A percentile compares a stretch with the other conserved stretches of the same genome.
Conservation (phyloP, 2,329 filamentous ascomycete species). For the Ramichloridium luteum region DNA sequence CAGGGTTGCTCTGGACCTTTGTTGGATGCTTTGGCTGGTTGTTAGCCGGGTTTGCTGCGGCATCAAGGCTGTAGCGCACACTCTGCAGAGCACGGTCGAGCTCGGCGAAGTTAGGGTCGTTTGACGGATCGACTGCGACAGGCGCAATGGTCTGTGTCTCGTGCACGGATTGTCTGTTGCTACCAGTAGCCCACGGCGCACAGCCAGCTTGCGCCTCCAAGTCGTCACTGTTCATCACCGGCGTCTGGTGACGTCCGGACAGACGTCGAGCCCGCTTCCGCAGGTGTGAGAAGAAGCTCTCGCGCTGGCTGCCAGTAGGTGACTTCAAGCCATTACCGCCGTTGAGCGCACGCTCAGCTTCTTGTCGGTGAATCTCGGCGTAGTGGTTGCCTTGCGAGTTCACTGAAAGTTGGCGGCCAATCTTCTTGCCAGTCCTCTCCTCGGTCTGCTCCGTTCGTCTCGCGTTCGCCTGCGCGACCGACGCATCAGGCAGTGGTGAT, state of each 20-base stretch:
- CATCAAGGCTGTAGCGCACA: slow-evolving; percentile 47
- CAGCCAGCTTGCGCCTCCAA: slow-evolving; percentile 88
- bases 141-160: slow-evolving; percentile 43
- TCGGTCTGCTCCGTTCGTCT: slow-evolving; percentile 41
- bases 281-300: slow-evolving; percentile 96
- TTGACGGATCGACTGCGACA: slow-evolving; percentile 31
- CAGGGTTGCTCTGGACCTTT: slow-evolving; percentile 32
- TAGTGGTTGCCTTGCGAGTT: slow-evolving; percentile 90
- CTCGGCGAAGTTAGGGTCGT: slow-evolving; percentile 44
- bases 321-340: slow-evolving; percentile 65
- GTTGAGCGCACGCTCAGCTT: slow-evolving; percentile 81
- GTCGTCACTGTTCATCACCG: slow-evolving; percentile 69
- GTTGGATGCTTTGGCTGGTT: slow-evolving; percentile 22
- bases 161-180: slow-evolving; percentile 67
- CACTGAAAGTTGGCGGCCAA: slow-evolving; percentile 85
- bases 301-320: slow-evolving; percentile 68
- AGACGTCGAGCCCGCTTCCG: slow-evolving; percentile 85
- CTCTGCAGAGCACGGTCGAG: slow-evolving; percentile 50
- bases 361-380: slow-evolving; percentile 74
- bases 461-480: slow-evolving; percentile 75
- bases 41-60: slow-evolving; percentile 21
- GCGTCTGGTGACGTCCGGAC: slow-evolving; percentile 78
- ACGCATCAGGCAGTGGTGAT: slow-evolving; percentile 87
- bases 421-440: slow-evolving; percentile 71
- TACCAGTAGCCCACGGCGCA: slow-evolving; percentile 61